Percentiles rank a stretch among this genome's conserved stretches.
Evolutionary conservation across 352 stramenopile genomes (phyloP).

Genomic region (Poterioochromonas sp.): DNA sequence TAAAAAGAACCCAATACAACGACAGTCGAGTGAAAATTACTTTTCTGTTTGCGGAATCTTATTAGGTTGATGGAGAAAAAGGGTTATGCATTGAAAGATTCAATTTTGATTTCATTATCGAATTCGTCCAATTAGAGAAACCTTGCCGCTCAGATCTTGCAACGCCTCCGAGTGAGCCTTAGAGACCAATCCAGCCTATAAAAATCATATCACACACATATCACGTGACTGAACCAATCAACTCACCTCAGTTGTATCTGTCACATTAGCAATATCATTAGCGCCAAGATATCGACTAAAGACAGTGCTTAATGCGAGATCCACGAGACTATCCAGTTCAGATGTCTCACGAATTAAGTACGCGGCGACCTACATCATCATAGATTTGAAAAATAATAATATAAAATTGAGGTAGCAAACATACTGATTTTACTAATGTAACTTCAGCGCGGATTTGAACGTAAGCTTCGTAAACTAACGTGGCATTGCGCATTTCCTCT

Average conservation of each 20-base stretch:
- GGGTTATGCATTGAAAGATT: too few relatives aligned
- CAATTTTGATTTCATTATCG: too few relatives aligned
- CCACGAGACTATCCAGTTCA: background rate
- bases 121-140: too few relatives aligned
- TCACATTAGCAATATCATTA: background rate
- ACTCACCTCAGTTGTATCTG: background rate
- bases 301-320: background rate
- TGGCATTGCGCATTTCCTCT: background rate
- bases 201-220: too few relatives aligned
- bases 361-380: background rate
- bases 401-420: background rate
- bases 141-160: too few relatives aligned
- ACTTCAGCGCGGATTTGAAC: background rate
- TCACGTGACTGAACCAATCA: too few relatives aligned
- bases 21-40: too few relatives aligned
- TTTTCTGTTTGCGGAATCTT: too few relatives aligned
- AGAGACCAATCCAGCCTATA: too few relatives aligned
- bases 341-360: background rate
- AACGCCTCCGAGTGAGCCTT: too few relatives aligned
- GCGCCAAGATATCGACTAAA: background rate
- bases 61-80: too few relatives aligned
- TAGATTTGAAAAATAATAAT: background rate
- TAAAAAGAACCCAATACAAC: too few relatives aligned
- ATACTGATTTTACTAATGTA: background rate
- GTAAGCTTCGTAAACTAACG: background rate